Evolutionary conservation across 495 filamentous ascomycete genomes (phyloP), one percentile per base, ranked within the genome.

Genomic region (Arthonia radiata): DNA sequence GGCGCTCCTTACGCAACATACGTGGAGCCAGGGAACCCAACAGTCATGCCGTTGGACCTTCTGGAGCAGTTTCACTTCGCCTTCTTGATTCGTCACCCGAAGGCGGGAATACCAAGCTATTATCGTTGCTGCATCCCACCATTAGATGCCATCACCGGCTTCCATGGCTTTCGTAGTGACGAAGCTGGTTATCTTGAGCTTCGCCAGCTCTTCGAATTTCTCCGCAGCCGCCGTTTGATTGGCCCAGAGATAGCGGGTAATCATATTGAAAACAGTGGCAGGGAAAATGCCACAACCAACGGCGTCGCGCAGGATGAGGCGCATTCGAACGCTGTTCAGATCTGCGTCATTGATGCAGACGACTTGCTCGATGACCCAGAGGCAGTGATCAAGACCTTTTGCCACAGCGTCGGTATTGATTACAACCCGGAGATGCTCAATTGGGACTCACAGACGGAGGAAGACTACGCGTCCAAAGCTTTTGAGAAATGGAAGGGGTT

Each of bases 401-500:
- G 83, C 48, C 54, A 61, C 25, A 70, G 62, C 35, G 71, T 80
- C 2, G 76, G 74, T 1, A 44, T 94, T 15, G 54, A 67, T 10
- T 97, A 71, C 46, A 40, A 42, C 16, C 58, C 59, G 2, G 49
- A 56, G 0, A 86, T 94, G 81, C 56, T 97, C 30, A 50, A 48
- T 13, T 97, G 86, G 86, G 69, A 74, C 22, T 65, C 62, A 17
- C 66, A 67, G 34, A 65, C 65, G 27, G 66, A 70, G 24, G 65
- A 83, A 31, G 28, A 48, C 26, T 40, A 50, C 28, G 81, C 75
- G 0, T 53, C 51, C 28, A 57, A 61, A 29, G 59, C 60, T 12
- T 97, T 97, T 51, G 76, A 77, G 51, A 97, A 97, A 52, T 97
- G 86, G 86, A 67, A 65, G 30, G 86, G 82, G 0, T 97, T 92